Percentiles rank a stretch among this genome's conserved stretches.
phyloP scores from a whole-genome alignment of 2,329 filamentous ascomycete species.

The Fusarium xyrophilum region DNA sequence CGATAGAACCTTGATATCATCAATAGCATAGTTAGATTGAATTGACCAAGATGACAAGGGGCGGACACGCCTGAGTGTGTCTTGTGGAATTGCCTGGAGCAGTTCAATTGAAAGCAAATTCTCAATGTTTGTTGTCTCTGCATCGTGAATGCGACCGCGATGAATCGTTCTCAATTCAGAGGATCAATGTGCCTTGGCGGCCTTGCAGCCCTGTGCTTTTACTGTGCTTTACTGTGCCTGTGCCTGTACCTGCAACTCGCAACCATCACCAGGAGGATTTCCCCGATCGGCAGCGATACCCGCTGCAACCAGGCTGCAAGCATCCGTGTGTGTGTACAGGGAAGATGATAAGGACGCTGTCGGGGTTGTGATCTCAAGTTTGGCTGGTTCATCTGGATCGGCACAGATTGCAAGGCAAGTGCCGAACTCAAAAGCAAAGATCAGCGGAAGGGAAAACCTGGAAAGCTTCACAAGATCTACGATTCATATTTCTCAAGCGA shows the following conservation, averaged over 20 bases:
- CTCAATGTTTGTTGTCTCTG: not conserved
- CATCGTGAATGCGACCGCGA: not conserved
- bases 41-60: not conserved
- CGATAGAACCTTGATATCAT: constrained; percentile 38
- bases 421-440: constrained; percentile 9
- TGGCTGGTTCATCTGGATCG: not conserved
- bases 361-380: constrained; percentile 6
- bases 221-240: not conserved
- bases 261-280: not conserved
- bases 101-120: constrained; percentile 36
- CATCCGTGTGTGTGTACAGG: not conserved
- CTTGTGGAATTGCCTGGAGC: constrained; percentile 30
- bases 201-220: not conserved
- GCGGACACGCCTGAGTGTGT: not conserved
- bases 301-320: not conserved
- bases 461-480: not conserved
- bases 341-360: not conserved
- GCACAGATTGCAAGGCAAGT: not conserved
- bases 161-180: not conserved
- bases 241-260: not conserved
- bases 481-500: not conserved
- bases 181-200: not conserved
- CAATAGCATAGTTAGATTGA: constrained; percentile 36
- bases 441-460: not conserved
- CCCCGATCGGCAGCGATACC: constrained; percentile 5